A percentile compares a stretch with the other conserved stretches of the same genome.
Evolutionary conservation across 805 yeast genomes (phyloP).

Genomic region (Kuraishia borneana): DNA sequence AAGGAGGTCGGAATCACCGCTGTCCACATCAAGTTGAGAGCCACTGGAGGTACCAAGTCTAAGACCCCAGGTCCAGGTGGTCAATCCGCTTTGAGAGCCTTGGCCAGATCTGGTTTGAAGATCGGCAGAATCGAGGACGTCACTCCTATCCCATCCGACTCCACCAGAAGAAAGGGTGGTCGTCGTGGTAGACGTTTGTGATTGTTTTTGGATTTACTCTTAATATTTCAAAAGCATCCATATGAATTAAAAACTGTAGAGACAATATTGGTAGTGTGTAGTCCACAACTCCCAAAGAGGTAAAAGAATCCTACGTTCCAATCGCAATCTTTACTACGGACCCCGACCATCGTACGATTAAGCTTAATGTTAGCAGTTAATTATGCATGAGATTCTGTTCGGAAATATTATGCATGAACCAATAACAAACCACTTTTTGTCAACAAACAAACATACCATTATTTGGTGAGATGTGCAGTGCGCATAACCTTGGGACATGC

Average conservation of each 20-base stretch:
- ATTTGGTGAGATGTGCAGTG: too few species aligned
- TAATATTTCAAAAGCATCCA: neutral
- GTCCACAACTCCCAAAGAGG: neutral
- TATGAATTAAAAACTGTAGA: neutral
- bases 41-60: constrained; percentile 99
- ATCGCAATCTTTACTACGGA: neutral
- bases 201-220: constrained; percentile 5
- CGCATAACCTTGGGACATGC: too few species aligned
- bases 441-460: neutral
- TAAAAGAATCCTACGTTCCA: neutral
- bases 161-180: constrained; percentile 99
- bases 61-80: constrained; percentile 99
- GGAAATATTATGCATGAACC: too few species aligned
- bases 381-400: too few species aligned
- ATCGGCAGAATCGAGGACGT: constrained; percentile 99
- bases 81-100: constrained; percentile 97
- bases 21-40: constrained; percentile 98
- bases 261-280: neutral
- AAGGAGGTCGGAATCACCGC: constrained; percentile 99
- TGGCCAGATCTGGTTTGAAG: constrained; percentile 99
- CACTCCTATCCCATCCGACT: constrained; percentile 99
- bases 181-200: constrained; percentile 99
- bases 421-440: neutral
- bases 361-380: too few species aligned
- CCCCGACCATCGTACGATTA: too few species aligned